phyloP scores from a whole-genome alignment of 768 basidiomycete species.

The Chalciporus chontae region DNA sequence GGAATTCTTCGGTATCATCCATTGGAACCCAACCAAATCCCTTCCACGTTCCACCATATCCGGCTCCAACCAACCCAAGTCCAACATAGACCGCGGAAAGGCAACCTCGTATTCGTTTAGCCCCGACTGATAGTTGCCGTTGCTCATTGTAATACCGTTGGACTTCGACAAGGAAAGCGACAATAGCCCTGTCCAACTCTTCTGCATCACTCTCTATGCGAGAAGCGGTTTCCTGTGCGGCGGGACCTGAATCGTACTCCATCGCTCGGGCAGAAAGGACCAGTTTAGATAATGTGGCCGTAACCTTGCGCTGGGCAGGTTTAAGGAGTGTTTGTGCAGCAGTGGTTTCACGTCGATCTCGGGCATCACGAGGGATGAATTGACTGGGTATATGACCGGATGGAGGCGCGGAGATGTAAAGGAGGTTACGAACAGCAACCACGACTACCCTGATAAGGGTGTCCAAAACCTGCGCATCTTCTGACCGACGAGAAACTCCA shows the following conservation, averaged over 20 bases:
- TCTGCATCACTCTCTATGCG: conserved; percentile 75
- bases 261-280: conserved; percentile 90
- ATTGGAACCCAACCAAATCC: conserved; percentile 79
- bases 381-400: conserved; percentile 58
- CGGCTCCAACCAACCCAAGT: conserved; percentile 75
- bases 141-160: conserved; percentile 47
- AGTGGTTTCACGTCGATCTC: conserved; percentile 41
- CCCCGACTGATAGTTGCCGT: conserved; percentile 19
- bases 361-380: conserved; percentile 47
- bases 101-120: conserved; percentile 58
- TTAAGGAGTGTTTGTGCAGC: conserved; percentile 62
- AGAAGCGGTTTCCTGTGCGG: conserved; percentile 57
- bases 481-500: conserved; percentile 42
- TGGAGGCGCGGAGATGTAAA: conserved; percentile 63
- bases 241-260: conserved; percentile 71
- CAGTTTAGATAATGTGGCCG: conserved; percentile 84
- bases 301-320: conserved; percentile 80
- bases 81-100: conserved; percentile 66
- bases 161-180: conserved; percentile 67
- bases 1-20: conserved; percentile 45
- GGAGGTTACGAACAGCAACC: conserved; percentile 69
- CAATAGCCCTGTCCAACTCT: conserved; percentile 69
- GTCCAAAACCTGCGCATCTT: conserved; percentile 60
- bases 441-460: conserved; percentile 60
- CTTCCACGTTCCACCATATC: conserved; percentile 73